Percentiles rank a stretch among this genome's conserved stretches.
Conservation (phyloP, 306 rosid species). For the Fragaria ananassa region DNA sequence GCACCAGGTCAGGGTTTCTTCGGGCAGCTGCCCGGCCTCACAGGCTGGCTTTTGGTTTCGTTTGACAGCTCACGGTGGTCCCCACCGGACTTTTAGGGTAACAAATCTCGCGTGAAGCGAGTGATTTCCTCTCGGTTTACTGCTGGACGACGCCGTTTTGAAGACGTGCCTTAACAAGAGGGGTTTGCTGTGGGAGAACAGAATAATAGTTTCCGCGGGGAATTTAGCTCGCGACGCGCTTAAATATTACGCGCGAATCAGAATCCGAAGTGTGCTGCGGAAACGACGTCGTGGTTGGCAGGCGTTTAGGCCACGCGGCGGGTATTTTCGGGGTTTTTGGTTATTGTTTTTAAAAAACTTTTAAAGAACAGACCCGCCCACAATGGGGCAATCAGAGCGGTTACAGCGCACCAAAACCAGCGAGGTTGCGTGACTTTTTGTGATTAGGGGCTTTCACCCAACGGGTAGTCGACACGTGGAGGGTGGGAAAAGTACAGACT, state of each 20-base stretch:
- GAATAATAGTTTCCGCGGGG: neutral
- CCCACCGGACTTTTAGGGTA: neutral
- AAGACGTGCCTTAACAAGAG: neutral
- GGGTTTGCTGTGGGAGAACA: neutral
- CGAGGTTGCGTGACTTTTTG: slow-evolving; percentile 7
- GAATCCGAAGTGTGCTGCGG: neutral
- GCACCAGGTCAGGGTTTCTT: neutral
- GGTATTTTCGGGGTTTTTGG: neutral
- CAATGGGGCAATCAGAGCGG: neutral
- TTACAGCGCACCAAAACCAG: slow-evolving; percentile 9
- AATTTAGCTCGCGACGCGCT: neutral
- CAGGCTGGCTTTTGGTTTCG: slow-evolving; percentile 53
- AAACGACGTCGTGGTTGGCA: neutral
- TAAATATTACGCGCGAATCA: neutral
- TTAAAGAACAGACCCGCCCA: neutral
- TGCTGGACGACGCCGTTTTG: neutral
- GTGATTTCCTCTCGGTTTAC: neutral
- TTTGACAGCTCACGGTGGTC: slow-evolving; percentile 44
- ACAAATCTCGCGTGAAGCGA: neutral
- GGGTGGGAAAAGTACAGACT: neutral
- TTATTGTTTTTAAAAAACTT: neutral
- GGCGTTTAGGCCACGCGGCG: neutral
- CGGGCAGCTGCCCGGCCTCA: slow-evolving; percentile 60
- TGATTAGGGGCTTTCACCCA: neutral
- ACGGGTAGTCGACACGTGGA: neutral